Conservation (phyloP, 73 alveolate species). For the Paramecium primaurelia region DNA sequence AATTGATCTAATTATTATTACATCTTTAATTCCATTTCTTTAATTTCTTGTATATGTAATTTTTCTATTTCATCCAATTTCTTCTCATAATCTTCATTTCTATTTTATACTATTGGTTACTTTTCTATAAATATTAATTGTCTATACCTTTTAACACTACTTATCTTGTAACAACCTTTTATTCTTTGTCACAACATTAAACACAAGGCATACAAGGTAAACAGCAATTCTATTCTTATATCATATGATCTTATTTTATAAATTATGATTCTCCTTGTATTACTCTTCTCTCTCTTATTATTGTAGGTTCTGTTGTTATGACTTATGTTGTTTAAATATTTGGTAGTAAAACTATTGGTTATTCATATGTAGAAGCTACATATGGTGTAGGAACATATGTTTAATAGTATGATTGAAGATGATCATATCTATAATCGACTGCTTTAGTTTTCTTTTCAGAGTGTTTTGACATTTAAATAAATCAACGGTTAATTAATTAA, state of each 20-base stretch:
- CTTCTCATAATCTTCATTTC: neutral
- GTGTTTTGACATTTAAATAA: constrained; percentile 19
- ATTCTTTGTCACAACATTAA: neutral
- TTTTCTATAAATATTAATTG: neutral
- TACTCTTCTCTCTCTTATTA: constrained; percentile 16
- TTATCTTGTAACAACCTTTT: constrained; percentile 30
- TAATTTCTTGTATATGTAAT: neutral
- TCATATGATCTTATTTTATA: neutral
- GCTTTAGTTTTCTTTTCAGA: neutral
- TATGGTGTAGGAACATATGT: neutral
- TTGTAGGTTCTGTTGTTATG: neutral
- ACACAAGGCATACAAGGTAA: neutral
- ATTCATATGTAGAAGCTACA: neutral
- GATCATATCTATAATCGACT: neutral
- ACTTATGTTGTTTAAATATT: neutral
- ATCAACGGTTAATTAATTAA: constrained; percentile 39
- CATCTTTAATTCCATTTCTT: neutral
- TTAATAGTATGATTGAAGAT: constrained; percentile 15
- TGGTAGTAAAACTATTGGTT: neutral
- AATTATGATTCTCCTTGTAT: neutral
- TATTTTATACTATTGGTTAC: neutral
- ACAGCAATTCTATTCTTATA: neutral
- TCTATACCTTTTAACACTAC: neutral
- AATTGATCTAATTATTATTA: neutral
- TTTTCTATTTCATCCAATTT: constrained; percentile 30